Conservation (phyloP, 495 filamentous ascomycete genomes). For the Aspergillus bertholletiae region DNA sequence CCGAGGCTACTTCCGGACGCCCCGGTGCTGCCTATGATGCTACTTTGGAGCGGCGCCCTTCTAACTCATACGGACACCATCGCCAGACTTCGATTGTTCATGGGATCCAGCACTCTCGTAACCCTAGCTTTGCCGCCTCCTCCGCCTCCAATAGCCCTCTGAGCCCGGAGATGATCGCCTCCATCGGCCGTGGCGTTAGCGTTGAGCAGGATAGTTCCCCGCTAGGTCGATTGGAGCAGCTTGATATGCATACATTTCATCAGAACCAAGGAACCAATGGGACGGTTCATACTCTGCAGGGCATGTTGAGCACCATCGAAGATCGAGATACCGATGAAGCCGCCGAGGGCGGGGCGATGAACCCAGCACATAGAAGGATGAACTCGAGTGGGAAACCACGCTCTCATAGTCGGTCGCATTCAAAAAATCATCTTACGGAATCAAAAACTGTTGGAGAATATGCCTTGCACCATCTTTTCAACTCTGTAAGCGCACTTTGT, state of each 20-base stretch:
- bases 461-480: constrained; percentile 93
- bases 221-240: constrained; percentile 27
- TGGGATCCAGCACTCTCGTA: constrained; percentile 89
- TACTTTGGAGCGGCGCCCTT: constrained; percentile 65
- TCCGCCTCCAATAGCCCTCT: constrained; percentile 71
- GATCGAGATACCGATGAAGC: constrained; percentile 31
- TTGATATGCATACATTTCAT: constrained; percentile 26
- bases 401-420: constrained; percentile 77
- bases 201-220: constrained; percentile 22
- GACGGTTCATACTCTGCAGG: constrained; percentile 21
- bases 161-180: constrained; percentile 78
- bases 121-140: constrained; percentile 64
- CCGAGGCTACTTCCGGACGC: constrained; percentile 39
- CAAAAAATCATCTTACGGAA: constrained; percentile 69
- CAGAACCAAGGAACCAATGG: constrained; percentile 21
- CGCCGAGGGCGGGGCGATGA: constrained; percentile 22
- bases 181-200: constrained; percentile 45
- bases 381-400: constrained; percentile 59
- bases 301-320: constrained; percentile 38
- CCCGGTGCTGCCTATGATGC: constrained; percentile 46
- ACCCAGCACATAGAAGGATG: constrained; percentile 32
- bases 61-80: constrained; percentile 79
- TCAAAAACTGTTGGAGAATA: constrained; percentile 93
- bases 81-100: constrained; percentile 93
- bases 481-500: constrained; percentile 56